phyloP scores from a whole-genome alignment of 2,329 filamentous ascomycete species.

The Arthrobotrys sinensis region DNA sequence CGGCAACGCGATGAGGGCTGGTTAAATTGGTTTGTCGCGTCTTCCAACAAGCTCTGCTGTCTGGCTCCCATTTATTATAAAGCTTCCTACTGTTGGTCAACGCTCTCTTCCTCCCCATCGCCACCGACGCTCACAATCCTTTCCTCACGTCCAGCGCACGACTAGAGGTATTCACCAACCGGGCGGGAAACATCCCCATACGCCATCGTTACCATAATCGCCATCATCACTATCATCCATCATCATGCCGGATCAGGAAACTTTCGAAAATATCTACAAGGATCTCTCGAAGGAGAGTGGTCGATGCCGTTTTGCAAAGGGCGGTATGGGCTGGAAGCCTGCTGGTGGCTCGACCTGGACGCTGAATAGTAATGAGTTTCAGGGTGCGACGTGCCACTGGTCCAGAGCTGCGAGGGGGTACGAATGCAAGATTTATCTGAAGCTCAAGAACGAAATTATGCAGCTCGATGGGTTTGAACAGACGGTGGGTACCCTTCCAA shows the following conservation, averaged over 20 bases:
- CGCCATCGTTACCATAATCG: not conserved
- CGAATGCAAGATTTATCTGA: conserved; percentile 91
- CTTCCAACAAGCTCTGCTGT: conserved; percentile 56
- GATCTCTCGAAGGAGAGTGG: conserved; percentile 93
- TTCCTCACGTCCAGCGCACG: not conserved
- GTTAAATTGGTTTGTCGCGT: conserved; percentile 49
- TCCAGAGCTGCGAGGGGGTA: conserved; percentile 92
- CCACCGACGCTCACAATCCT: conserved; percentile 18
- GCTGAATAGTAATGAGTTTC: conserved; percentile 87
- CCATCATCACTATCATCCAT: not conserved
- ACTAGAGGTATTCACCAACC: not conserved
- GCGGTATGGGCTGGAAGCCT: conserved; percentile 95
- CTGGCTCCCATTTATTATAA: conserved; percentile 19
- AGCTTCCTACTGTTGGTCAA: conserved; percentile 11
- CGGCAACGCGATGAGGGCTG: conserved; percentile 35
- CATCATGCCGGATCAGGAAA: conserved; percentile 73
- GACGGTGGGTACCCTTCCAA: conserved; percentile 73
- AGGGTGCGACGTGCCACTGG: conserved; percentile 82
- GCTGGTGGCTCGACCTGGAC: conserved; percentile 91
- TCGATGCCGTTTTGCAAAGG: conserved; percentile 95
- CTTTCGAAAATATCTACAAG: conserved; percentile 96
- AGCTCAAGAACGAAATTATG: conserved; percentile 82
- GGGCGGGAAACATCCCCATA: not conserved
- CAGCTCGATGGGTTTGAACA: conserved; percentile 96
- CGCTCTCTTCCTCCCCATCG: conserved; percentile 7